Conservation (phyloP, 352 stramenopile genomes). For the Aphanomyces euteiches region DNA sequence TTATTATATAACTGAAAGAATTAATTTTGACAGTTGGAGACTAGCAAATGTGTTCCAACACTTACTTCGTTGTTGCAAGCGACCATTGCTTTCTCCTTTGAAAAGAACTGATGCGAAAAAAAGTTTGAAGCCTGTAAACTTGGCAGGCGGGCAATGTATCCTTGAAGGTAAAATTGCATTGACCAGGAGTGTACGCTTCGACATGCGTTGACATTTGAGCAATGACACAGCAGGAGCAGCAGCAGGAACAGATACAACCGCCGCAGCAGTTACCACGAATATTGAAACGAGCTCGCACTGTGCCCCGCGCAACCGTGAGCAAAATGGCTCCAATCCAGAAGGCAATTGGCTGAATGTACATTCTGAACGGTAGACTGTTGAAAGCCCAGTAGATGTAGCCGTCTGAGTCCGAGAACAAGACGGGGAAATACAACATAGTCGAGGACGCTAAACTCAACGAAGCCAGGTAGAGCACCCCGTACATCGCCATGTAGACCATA, state of each 20-base stretch:
- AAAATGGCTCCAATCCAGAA: background rate
- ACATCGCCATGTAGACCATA: constrained; percentile 32
- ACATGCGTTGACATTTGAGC: constrained; percentile 52
- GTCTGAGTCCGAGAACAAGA: too few species aligned
- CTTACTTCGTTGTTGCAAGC: too few species aligned
- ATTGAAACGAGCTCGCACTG: constrained; percentile 55
- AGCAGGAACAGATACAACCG: constrained; percentile 48
- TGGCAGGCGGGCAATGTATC: background rate
- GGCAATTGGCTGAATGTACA: too few species aligned
- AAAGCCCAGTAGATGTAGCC: too few species aligned
- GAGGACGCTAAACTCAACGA: background rate
- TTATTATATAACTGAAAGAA: too few species aligned
- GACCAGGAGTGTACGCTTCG: constrained; percentile 47
- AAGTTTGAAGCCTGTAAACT: too few species aligned
- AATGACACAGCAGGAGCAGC: constrained; percentile 69
- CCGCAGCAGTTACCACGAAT: constrained; percentile 58
- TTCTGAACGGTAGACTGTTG: too few species aligned
- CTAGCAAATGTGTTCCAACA: too few species aligned
- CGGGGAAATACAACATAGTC: too few species aligned
- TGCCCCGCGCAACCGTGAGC: constrained; percentile 41
- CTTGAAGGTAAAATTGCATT: constrained; percentile 60
- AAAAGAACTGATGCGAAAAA: too few species aligned
- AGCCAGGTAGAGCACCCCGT: background rate
- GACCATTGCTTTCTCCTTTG: too few species aligned
- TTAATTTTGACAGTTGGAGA: too few species aligned